Base-by-base conservation (phyloP, 768 basidiomycete species). In the Atractiella rhizophila region DNA sequence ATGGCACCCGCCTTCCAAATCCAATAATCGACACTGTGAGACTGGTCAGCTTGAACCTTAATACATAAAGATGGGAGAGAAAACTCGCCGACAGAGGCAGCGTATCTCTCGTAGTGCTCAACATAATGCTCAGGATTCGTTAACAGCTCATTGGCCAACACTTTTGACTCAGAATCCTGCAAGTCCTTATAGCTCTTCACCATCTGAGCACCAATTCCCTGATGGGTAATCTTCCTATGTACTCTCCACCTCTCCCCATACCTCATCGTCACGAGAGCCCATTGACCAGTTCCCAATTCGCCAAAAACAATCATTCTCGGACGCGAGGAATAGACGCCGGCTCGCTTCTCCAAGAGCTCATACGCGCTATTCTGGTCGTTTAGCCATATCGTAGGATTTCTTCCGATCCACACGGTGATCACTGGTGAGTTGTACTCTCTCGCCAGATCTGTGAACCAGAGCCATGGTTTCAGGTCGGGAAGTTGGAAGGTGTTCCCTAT, bases 291-390 rank as follows among this genome's bases (percentile, higher is more conserved):
- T 15, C 40, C 40, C 4, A 42, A 34, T 13, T 51, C 51, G 15
- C 35, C 43, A 21, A 51, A 29, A 18, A 50, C 35, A 25, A 43
- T 32, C 25, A 46, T 35, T n/a, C 38, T 43, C 2, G 45, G 45
- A 5, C 52, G 42, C 20, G 40, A 40, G 6, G 49, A 52, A 39
- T 51, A 53, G 4, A 53, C 43, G 8, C 33, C 20, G 20, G 43
- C 42, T 5, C 42, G 28, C 36, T 47, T 48, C 35, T 53, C 51
- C 8, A 54, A 35, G 5, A 54, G 34, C 20, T 46, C 49, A 10
- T 20, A 34, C 0, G 52, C 52, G 23, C 46, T 42, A 37, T 46
- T 20, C 11, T 38, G 35, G 3, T 33, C 24, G 28, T 40, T 47
- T 24, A 49, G 25, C 26, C 45, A 24, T 18, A 49, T 5, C 13